These are phyloP conservation scores for Saturnispora saitoi DNA, from an alignment of 805 yeast species.

Conservation along the genomic window DNA sequence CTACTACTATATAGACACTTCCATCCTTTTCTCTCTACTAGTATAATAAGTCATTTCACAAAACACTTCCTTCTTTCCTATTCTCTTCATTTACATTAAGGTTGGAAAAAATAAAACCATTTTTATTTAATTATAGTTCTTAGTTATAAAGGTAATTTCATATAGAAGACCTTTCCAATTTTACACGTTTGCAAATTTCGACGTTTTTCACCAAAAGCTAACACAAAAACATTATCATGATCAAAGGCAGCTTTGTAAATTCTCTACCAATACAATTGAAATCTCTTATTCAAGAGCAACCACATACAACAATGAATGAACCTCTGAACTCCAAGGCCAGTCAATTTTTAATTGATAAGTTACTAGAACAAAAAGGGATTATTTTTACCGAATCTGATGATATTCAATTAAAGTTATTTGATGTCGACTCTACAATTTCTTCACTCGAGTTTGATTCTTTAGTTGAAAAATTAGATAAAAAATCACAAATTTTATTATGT, in stretches of 20 bases:
- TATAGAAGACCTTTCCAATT: too few species aligned
- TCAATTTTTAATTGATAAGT: constrained; percentile 11
- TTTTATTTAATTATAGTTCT: too few species aligned
- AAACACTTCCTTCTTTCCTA: too few species aligned
- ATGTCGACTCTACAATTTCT: constrained; percentile 23
- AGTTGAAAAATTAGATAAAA: constrained; percentile 12
- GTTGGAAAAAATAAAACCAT: too few species aligned
- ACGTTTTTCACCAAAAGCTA: neutral
- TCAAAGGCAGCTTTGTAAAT: constrained; percentile 17
- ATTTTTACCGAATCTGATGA: constrained; percentile 21
- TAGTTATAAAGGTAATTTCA: too few species aligned
- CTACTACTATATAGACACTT: too few species aligned
- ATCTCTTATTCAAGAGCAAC: constrained; percentile 9
- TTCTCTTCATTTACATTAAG: too few species aligned
- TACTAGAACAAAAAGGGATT: constrained; percentile 21
- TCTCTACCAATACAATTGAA: constrained; percentile 15
- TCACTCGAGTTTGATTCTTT: constrained; percentile 20
- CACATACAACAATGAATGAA: neutral
- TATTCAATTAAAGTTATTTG: constrained; percentile 23
- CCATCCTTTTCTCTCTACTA: too few species aligned
- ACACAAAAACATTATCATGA: constrained; percentile 9
- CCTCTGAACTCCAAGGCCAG: constrained; percentile 6
- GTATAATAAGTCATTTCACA: too few species aligned
- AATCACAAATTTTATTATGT: constrained; percentile 17
- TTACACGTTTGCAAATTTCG: too few species aligned